Conservation (phyloP, 1,139 yeast genomes). For the Eremothecium coryli region DNA sequence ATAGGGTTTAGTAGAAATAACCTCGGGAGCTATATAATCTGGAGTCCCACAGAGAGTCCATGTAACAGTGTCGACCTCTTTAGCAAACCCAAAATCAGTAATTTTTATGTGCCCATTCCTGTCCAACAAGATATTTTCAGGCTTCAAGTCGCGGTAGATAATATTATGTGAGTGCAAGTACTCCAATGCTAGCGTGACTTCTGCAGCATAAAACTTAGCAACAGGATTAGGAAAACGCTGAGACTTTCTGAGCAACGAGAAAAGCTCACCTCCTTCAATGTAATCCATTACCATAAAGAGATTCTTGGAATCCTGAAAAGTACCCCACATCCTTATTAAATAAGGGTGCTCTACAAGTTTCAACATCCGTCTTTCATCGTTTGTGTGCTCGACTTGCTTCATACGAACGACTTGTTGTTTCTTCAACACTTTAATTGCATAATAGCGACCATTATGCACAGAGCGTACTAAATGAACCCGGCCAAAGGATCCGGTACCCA, state of each 20-base stretch:
- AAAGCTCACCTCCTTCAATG: slow-evolving; percentile 95
- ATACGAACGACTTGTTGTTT: slow-evolving; percentile 86
- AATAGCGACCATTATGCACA: slow-evolving; percentile 86
- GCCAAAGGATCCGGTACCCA: slow-evolving; percentile 97
- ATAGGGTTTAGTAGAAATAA: slow-evolving; percentile 91
- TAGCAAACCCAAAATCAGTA: slow-evolving; percentile 96
- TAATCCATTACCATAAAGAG: slow-evolving; percentile 97
- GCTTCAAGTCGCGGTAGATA: slow-evolving; percentile 90
- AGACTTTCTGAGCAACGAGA: slow-evolving; percentile 77
- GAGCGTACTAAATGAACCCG: slow-evolving; percentile 89
- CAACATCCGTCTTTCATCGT: slow-evolving; percentile 92
- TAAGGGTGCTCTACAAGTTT: slow-evolving; percentile 92
- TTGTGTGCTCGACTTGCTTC: slow-evolving; percentile 97
- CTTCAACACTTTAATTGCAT: slow-evolving; percentile 88
- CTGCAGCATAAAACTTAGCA: slow-evolving; percentile 96
- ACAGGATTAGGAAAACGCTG: slow-evolving; percentile 96
- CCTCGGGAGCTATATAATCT: slow-evolving; percentile 97
- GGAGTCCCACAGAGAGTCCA: slow-evolving; percentile 98
- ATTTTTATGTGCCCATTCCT: slow-evolving; percentile 91
- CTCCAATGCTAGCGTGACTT: slow-evolving; percentile 84
- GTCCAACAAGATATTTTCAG: slow-evolving; percentile 87
- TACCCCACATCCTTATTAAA: slow-evolving; percentile 96
- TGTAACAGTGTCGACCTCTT: slow-evolving; percentile 87
- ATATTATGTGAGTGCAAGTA: slow-evolving; percentile 86
- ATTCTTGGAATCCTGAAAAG: slow-evolving; percentile 84